A percentile compares a stretch with the other conserved stretches of the same genome.
phyloP scores from a whole-genome alignment of 169 alveolate genomes.

The Cryptosporidium viatorum region DNA sequence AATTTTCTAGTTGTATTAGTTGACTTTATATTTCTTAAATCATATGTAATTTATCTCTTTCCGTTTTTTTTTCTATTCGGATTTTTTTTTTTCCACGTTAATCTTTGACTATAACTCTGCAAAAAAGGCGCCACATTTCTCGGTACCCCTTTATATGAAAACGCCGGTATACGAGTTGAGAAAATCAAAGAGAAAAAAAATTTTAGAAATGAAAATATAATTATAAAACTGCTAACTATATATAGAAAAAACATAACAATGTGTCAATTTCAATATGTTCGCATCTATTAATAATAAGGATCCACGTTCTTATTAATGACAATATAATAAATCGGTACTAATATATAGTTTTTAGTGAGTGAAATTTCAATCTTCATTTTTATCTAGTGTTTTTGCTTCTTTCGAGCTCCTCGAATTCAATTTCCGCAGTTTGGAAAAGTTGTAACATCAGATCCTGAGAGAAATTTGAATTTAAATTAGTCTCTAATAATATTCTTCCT shows the following conservation, averaged over 20 bases:
- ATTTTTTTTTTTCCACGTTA: too few species aligned
- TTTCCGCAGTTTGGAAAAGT: slow-evolving; percentile 38
- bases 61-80: background rate
- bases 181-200: too few species aligned
- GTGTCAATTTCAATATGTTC: background rate
- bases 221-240: background rate
- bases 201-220: background rate
- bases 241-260: too few species aligned
- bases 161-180: background rate
- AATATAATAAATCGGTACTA: too few species aligned
- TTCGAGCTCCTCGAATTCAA: background rate
- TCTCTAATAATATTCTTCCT: slow-evolving; percentile 76
- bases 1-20: too few species aligned
- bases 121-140: background rate
- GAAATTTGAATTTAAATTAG: slow-evolving; percentile 8
- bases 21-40: too few species aligned
- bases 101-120: background rate
- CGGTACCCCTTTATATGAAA: background rate
- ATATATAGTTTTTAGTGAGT: too few species aligned
- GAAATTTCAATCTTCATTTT: background rate
- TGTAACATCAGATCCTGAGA: slow-evolving; percentile 61
- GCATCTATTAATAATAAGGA: background rate
- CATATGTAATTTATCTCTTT: background rate
- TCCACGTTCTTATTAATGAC: too few species aligned
- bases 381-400: background rate